These are phyloP conservation scores for Lolium rigidum DNA, from an alignment of 176 grass and related monocot genomes.

Conservation along the genomic window DNA sequence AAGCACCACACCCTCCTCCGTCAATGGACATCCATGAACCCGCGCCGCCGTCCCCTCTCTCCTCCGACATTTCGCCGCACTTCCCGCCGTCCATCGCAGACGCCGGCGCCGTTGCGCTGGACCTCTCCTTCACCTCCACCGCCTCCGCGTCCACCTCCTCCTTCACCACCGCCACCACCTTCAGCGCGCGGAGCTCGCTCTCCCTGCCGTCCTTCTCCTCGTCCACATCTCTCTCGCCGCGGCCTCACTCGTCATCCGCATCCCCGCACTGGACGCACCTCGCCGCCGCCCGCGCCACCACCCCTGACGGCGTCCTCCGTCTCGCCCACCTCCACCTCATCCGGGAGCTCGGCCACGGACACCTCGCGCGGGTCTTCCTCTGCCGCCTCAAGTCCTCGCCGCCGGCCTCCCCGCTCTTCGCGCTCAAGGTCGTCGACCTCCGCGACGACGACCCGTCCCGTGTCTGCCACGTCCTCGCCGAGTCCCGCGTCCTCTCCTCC, in stretches of 20 bases:
- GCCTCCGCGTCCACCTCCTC: constrained; percentile 64
- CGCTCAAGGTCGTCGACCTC: constrained; percentile 91
- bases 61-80: constrained; percentile 38
- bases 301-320: constrained; percentile 70
- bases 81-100: constrained; percentile 27
- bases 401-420: constrained; percentile 57
- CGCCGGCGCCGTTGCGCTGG: constrained; percentile 33
- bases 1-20: constrained; percentile 12
- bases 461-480: constrained; percentile 68
- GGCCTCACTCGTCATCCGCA: constrained; percentile 65
- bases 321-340: constrained; percentile 77
- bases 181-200: constrained; percentile 82
- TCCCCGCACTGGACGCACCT: constrained; percentile 71
- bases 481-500: constrained; percentile 71
- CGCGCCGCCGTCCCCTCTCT: constrained; percentile 40
- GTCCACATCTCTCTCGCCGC: constrained; percentile 62
- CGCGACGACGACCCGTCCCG: constrained; percentile 54
- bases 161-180: constrained; percentile 73
- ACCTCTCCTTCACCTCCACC: constrained; percentile 82
- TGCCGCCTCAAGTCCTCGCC: constrained; percentile 76
- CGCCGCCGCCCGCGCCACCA: constrained; percentile 47
- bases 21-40: constrained; percentile 49
- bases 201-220: constrained; percentile 82
- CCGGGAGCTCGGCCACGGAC: constrained; percentile 79
- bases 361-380: constrained; percentile 88